These are phyloP conservation scores for Spatholobus suberectus DNA, from an alignment of 306 rosid species.

Conservation along the genomic window DNA sequence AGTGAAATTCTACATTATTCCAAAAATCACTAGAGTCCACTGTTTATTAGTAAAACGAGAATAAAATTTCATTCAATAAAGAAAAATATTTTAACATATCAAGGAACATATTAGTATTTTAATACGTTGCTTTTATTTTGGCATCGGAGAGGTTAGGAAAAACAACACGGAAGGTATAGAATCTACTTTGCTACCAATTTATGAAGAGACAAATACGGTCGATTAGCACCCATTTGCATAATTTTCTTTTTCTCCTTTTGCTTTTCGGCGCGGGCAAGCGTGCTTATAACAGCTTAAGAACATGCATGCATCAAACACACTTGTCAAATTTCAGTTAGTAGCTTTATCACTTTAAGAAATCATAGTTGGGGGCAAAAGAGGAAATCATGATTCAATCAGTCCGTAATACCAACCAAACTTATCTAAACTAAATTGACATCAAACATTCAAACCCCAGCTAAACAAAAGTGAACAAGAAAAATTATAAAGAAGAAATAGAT, in stretches of 20 bases:
- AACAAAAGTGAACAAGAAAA: neutral
- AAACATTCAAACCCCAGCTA: neutral
- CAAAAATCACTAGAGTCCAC: neutral
- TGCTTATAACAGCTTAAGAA: conserved; percentile 36
- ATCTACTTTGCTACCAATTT: conserved; percentile 26
- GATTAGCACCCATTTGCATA: conserved; percentile 18
- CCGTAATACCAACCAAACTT: neutral
- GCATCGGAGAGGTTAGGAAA: conserved; percentile 3
- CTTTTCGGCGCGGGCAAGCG: conserved; percentile 41
- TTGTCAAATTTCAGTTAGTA: conserved; percentile 8
- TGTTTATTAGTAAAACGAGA: neutral
- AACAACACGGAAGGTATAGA: conserved; percentile 37
- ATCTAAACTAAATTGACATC: neutral
- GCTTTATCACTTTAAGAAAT: neutral
- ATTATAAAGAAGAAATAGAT: neutral
- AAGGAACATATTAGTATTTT: neutral
- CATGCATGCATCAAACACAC: neutral
- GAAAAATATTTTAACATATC: neutral
- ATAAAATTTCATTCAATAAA: neutral
- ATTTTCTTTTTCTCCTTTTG: neutral
- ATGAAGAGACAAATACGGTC: conserved; percentile 17
- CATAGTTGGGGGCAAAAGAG: neutral
- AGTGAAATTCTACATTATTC: neutral
- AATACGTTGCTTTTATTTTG: neutral
- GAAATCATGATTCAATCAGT: neutral